phyloP scores from a whole-genome alignment of 768 basidiomycete species.

The Strobilomyces echinocephalus region DNA sequence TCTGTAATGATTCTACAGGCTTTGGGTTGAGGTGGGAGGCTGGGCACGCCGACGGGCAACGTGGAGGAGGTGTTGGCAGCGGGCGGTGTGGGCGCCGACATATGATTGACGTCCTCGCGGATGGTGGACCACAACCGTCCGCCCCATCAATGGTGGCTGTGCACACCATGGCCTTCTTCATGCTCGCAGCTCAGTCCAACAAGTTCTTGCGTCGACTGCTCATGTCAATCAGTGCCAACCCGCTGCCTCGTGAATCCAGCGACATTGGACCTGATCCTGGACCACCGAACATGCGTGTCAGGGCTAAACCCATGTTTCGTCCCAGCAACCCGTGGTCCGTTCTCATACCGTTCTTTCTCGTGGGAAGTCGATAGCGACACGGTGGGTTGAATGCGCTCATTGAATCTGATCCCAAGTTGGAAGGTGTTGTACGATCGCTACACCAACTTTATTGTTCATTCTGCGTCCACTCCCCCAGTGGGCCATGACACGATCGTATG shows the following conservation, averaged over 20 bases:
- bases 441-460: slow-evolving; percentile 13
- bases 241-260: no score
- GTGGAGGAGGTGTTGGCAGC: neutral
- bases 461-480: neutral
- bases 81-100: slow-evolving; percentile 6
- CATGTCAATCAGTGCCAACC: no score
- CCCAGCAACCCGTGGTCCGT: neutral
- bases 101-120: slow-evolving; percentile 4
- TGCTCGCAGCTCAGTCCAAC: no score
- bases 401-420: slow-evolving; percentile 16
- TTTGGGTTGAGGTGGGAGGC: neutral
- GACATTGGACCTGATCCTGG: no score
- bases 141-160: slow-evolving; percentile 9
- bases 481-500: neutral
- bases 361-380: neutral
- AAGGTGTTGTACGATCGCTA: slow-evolving; percentile 19
- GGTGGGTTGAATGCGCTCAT: neutral
- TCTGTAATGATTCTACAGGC: slow-evolving; percentile 1
- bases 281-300: neutral
- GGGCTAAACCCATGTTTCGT: neutral
- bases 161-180: neutral
- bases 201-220: neutral
- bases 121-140: neutral
- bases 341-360: neutral
- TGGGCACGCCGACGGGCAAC: neutral